Evolutionary conservation across 345 rosid species (phyloP), one percentile per base, ranked within the genome.

Genomic region (Erucastrum elatum): DNA sequence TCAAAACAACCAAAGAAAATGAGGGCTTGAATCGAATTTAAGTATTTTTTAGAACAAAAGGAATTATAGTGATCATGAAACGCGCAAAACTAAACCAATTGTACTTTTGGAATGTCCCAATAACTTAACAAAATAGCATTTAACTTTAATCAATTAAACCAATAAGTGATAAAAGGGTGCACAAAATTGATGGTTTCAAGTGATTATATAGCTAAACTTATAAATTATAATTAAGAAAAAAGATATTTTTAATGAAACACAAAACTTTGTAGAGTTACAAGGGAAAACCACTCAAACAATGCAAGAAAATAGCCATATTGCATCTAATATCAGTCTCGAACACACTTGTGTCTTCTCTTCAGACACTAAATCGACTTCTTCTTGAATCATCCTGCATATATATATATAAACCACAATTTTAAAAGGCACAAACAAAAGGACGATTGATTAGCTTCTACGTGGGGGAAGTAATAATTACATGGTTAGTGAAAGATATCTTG

Each of bases 401-500:
- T 9, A 77, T 63, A 64, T 5, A 82, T 13, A 81, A 51, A 27
- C 51, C 29, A 49, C 70, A 15, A 60, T 33, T 46, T 11, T 1
- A 2, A 74, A 51, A 26, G 56, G 56, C 59, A 13, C 39, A 66
- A 4, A 7, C 1, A 13, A 49, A 8, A 64, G 46, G 64, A 64
- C 5, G 33, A 56, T 64, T 67, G 27, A 44, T 69, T 41, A 53
- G 61, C 33, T 75, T 75, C 15, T 30, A 41, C 16, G 11, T 0
- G 61, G 61, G 61, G 49, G 2, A 17, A 51, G 11, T 75, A 51
- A 6, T 67, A 77, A 70, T 87, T 87, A 90, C 98, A 82, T 88
- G 96, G 81, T 92, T 90, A 83, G 81, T 87, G 90, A 92, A 94
- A 66, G 85, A 73, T 72, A 94, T 88, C 90, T 86, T 90, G 55